Base-by-base conservation (phyloP, 768 basidiomycete species). In the Boletus vinaceobasis region DNA sequence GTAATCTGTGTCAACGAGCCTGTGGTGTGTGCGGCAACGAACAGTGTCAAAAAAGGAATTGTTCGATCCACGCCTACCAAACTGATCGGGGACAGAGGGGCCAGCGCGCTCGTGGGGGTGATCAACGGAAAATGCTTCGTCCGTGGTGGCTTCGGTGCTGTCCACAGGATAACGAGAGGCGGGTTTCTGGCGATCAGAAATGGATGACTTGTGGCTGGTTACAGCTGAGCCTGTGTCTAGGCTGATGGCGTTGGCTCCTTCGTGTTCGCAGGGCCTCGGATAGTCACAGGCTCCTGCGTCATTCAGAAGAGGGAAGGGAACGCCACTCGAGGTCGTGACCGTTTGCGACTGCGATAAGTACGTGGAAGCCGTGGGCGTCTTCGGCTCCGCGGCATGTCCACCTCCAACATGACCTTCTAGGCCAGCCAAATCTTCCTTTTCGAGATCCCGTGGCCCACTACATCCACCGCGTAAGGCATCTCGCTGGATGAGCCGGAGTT, bases 401-500 rank as follows among this genome's bases (percentile, higher is more conserved):
- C 64, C 60, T 49, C 67, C 67, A 66, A 65, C 57, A 58, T 65
- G 69, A 50, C 59, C 65, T 67, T 71, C 69, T 52, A 50, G 52
- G 36, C 46, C 57, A 40, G 48, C 59, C 53, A 50, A 57, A 53
- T 65, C 59, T 62, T 73, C 69, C 57, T 60, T 70, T 54, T 65
- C 68, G 38, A 53, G 52, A 57, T 70, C 66, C 59, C 56, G 60
- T 56, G 52, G 53, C 53, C 52, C 56, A 46, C 50, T 51, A 45
- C 45, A 32, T 35, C 59, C 60, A 53, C 62, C 61, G 56, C 56
- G 57, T 59, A 65, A 63, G 42, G 43, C 52, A 49, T 64, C 73
- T 57, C 74, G 73, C 31, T 72, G 73, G 50, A 73, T 72, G 46
- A 81, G 72, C 14, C 66, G 70, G 27, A 88, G 69, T 47, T 74